Evolutionary conservation across 192 early-diverging fungal species (phyloP), one percentile per base, ranked within the genome.

Genomic region (Lobosporangium transversale): DNA sequence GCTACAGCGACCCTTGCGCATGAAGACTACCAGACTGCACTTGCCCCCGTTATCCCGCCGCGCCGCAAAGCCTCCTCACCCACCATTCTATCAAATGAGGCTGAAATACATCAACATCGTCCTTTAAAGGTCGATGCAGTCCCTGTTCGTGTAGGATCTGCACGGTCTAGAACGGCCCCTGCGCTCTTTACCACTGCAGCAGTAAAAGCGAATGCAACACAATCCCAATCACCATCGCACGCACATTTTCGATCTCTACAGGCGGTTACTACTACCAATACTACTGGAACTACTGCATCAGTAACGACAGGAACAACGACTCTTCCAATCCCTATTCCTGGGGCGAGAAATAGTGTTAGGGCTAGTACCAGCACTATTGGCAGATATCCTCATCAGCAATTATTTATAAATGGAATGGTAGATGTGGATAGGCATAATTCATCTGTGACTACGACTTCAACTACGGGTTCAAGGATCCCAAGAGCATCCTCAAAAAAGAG

Each of bases 31-130:
- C n/a, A n/a, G n/a, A 42, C n/a, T 52, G 29, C 26, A 17, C 15
- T 7, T 9, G 14, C 40, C n/a, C 66, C 66, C 11, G 35, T 35
- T 7, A 18, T 68, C 8, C 66, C 66, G 4, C 57, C 66, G 8
- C 66, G 66, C 50, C 66, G 57, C 57, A 68, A 68, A n/a, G 35
- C 50, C 15, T 60, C 57, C 29, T 60, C 66, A 8, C 66, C 66
- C 23, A n/a, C 66, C 10, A 58, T 67, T 24, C 40, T 53, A 14
- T 45, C 23, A 6, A 52, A 52, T 31, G 50, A 53, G 30, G 0
- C 0, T 23, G 18, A 49, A 2, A 31, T 9, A 15, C 18, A 23
- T 36, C 18, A 32, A 9, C n/a, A 29, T n/a, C n/a, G n/a, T 15
- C 64, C 44, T 32, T 36, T 56, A 14, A 44, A 58, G 36, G 37